Percentiles rank a stretch among this genome's conserved stretches.
These are phyloP conservation scores for barrel medic (Medicago truncatula) DNA, from an alignment of 306 rosid genomes.

Conservation along the genomic window MtrunA17r5.0-ANR NC_053048.1:39135501-39136000, in stretches of 20 bases:
- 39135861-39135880: constrained; percentile 13
- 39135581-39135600: constrained; percentile 1
- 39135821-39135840: constrained; percentile 21
- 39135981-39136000: constrained; percentile 11
- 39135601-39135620: constrained; percentile 1
- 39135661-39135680: constrained; percentile 1
- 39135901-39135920: constrained; percentile 27
- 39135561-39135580: constrained; percentile 15
- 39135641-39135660: background rate
- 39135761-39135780: background rate
- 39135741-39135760: background rate
- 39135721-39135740: constrained; percentile 14
- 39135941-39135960: constrained; percentile 16
- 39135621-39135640: constrained; percentile 23
- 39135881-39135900: background rate
- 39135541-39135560: constrained; percentile 12
- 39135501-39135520: constrained; percentile 11
- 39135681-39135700: constrained; percentile 31
- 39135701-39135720: background rate
- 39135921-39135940: constrained; percentile 27
- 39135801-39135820: background rate
- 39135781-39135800: constrained; percentile 21
- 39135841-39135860: constrained; percentile 5
- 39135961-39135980: constrained; percentile 9
- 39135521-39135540: constrained; percentile 2